Evolutionary conservation across 2,329 filamentous ascomycete genomes (phyloP), one percentile per base, ranked within the genome.

Genomic region (Calonectria crousiana): DNA sequence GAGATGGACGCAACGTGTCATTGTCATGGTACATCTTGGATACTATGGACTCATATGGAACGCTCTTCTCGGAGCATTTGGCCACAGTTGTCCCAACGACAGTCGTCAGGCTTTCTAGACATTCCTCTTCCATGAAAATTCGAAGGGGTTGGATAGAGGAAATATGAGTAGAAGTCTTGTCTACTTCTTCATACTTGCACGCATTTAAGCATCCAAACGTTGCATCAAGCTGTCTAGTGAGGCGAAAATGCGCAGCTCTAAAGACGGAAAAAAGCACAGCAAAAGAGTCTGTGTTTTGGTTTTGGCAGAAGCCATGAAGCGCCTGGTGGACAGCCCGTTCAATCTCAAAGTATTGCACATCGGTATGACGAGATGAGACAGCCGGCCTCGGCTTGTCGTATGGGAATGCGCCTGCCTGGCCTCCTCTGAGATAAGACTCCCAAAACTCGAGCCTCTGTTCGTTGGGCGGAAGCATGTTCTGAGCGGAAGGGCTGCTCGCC

Each of bases 91-190:
- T 26, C 0, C 74, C 71, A 4, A 77, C 77, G 11, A 80, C 76
- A 2, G 56, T 66, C 5, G 80, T 77, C 0, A 82, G 60, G 0
- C 73, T 52, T 0, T 76, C 68, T 23, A 82, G 81, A 0, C 74
- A 62, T 11, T 71, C 69, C 1, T 73, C 73, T 23, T 76, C 75
- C 2, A 79, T 13, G n/a, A 60, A 66, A 38, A 78, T 69, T 2
- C 79, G 69, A 5, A 81, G 56, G 18, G 79, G 80, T 52, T 80
- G 78, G 4, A 77, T 65, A 34, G 79, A 78, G 26, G 79, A 78
- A 36, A 80, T 78, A 73, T 79, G 80, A 4, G 76, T 74, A 23
- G 78, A 69, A 13, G 78, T 52, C 14, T 78, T 71, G 1, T 76
- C 20, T 23, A 78, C 76, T 47, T 68, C 71, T 26, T 71, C 64